Percentiles rank a stretch among this genome's conserved stretches.
Evolutionary conservation across 441 rosid genomes (phyloP).

Genomic region (Pelargonium australe): DNA sequence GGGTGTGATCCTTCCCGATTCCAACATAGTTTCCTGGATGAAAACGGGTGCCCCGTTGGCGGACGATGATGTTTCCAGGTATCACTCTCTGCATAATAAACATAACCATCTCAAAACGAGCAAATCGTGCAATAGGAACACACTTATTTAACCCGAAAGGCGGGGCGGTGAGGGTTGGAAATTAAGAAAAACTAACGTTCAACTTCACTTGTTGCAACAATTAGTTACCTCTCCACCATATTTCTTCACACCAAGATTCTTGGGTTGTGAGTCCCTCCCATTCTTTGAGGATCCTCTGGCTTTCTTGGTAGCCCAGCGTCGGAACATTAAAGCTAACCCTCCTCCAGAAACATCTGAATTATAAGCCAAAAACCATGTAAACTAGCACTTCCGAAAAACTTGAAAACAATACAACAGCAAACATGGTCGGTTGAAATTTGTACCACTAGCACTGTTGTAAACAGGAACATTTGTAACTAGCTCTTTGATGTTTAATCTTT

Average conservation of each 20-base stretch:
- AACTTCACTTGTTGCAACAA: neutral
- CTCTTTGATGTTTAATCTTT: slow-evolving; percentile 6
- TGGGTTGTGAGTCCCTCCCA: slow-evolving; percentile 85
- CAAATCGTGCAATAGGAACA: neutral
- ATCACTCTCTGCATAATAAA: slow-evolving; percentile 5
- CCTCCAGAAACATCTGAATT: slow-evolving; percentile 45
- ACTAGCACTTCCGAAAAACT: neutral
- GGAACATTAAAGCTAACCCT: slow-evolving; percentile 58
- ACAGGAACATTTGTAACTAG: neutral
- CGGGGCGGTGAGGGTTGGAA: neutral
- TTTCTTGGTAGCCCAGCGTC: slow-evolving; percentile 85
- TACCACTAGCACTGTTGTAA: slow-evolving; percentile 3
- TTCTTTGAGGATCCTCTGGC: slow-evolving; percentile 84
- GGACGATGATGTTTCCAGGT: slow-evolving; percentile 6
- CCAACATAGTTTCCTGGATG: slow-evolving; percentile 88
- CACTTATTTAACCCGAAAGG: neutral
- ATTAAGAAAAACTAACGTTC: neutral
- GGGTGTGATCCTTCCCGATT: slow-evolving; percentile 78
- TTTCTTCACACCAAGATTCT: slow-evolving; percentile 81
- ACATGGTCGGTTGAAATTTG: neutral
- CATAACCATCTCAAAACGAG: neutral
- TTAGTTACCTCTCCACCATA: slow-evolving; percentile 74
- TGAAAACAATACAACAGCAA: neutral
- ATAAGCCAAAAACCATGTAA: neutral
- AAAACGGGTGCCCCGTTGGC: slow-evolving; percentile 18